phyloP scores from a whole-genome alignment of 1,284 basidiomycete species.

The Ceratobasidium sp. region DNA sequence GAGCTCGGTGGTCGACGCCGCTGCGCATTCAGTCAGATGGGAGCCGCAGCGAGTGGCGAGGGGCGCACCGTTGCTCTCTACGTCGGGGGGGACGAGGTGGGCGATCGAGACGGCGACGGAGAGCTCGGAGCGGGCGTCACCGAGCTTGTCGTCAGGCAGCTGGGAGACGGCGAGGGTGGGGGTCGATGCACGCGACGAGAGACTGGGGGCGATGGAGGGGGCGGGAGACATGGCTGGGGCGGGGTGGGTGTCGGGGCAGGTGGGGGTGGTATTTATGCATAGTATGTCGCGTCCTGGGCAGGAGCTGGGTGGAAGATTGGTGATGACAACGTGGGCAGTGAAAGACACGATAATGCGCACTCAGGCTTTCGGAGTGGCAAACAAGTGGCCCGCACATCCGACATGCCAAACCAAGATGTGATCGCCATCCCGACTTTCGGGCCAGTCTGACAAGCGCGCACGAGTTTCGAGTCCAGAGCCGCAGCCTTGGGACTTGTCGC shows the following conservation, averaged over 20 bases:
- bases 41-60: neutral
- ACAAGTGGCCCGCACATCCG: conserved; percentile 45
- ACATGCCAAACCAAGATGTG: conserved; percentile 16
- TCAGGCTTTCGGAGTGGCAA: conserved; percentile 45
- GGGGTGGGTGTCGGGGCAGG: conserved; percentile 12
- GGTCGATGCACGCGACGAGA: conserved; percentile 36
- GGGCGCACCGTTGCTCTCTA: conserved; percentile 30
- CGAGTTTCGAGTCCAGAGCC: conserved; percentile 21
- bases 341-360: conserved; percentile 24
- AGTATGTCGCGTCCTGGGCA: conserved; percentile 31
- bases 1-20: neutral
- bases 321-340: conserved; percentile 41
- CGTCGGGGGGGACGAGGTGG: conserved; percentile 22
- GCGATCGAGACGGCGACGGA: neutral
- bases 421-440: conserved; percentile 40
- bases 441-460: conserved; percentile 44
- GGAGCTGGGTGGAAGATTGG: conserved; percentile 43
- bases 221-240: conserved; percentile 9
- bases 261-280: conserved; percentile 34
- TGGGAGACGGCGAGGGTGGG: conserved; percentile 32
- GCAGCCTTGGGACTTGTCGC: conserved; percentile 2
- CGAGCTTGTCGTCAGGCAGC: conserved; percentile 31
- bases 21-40: conserved; percentile 2
- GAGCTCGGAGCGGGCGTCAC: conserved; percentile 19
- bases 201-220: conserved; percentile 4